Conservation (phyloP, 2,329 filamentous ascomycete species). For the Ophiognomonia clavigignenti-juglandacearum region DNA sequence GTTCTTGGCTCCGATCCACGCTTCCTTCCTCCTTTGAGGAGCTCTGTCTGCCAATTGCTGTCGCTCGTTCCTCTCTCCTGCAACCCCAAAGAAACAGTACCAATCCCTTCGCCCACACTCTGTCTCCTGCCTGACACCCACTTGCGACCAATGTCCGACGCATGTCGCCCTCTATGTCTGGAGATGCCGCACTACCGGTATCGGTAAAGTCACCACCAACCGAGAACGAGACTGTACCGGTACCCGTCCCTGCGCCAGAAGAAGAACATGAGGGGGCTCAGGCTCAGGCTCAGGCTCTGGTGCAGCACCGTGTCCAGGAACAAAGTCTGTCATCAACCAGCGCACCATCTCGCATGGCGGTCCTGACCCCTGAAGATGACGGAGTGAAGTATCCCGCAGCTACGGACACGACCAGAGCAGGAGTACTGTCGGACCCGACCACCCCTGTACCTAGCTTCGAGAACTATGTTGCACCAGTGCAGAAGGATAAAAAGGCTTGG, state of each 20-base stretch:
- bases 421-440: conserved; percentile 10
- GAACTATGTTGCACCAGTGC: conserved; percentile 16
- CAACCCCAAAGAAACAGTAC: conserved; percentile 17
- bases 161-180: conserved; percentile 50
- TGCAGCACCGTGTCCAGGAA: conserved; percentile 3
- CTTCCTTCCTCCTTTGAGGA: background rate
- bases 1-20: too few species aligned
- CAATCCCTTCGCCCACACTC: conserved; percentile 25
- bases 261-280: conserved; percentile 4
- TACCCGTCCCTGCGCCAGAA: conserved; percentile 19
- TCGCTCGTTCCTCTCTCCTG: conserved; percentile 3
- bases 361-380: conserved; percentile 7
- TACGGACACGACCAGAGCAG: conserved; percentile 9
- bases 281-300: conserved; percentile 1
- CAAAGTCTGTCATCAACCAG: background rate
- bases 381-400: conserved; percentile 8
- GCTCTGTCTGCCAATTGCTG: background rate
- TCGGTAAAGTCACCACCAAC: conserved; percentile 19
- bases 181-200: conserved; percentile 46
- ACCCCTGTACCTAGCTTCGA: conserved; percentile 17
- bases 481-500: conserved; percentile 16
- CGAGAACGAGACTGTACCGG: conserved; percentile 29
- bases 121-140: conserved; percentile 27
- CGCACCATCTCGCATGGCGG: background rate
- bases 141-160: conserved; percentile 47